These are phyloP conservation scores for Eucalyptus urophylla DNA, from an alignment of 345 rosid species.

Conservation along the genomic window DNA sequence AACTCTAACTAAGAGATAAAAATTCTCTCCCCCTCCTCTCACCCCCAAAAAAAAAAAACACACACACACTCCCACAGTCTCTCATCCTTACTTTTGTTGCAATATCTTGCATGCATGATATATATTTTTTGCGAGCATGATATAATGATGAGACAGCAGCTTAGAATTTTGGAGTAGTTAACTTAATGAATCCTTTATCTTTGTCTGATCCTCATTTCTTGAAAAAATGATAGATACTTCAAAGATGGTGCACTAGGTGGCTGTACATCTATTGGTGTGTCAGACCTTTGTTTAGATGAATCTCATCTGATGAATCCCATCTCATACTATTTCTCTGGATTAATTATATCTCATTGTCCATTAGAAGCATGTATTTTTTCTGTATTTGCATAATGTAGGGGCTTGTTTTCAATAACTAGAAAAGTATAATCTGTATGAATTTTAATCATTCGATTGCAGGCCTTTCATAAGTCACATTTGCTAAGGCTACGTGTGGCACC, in stretches of 20 bases:
- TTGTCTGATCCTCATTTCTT: neutral
- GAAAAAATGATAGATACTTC: neutral
- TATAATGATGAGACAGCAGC: neutral
- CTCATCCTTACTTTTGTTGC: neutral
- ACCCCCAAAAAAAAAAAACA: no score
- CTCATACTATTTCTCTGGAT: neutral
- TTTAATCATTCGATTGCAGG: constrained; percentile 20
- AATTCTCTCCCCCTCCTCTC: neutral
- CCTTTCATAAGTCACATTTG: constrained; percentile 91
- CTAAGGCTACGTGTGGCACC: constrained; percentile 85
- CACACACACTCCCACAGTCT: neutral
- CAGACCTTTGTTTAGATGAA: neutral
- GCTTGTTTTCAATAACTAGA: neutral
- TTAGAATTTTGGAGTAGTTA: neutral
- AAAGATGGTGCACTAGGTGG: neutral
- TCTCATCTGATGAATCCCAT: neutral
- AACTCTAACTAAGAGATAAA: neutral
- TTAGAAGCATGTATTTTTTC: neutral
- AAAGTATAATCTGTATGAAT: neutral
- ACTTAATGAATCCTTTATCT: neutral
- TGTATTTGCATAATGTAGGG: neutral
- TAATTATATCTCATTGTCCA: neutral
- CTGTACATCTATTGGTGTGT: neutral
- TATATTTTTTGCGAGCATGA: neutral
- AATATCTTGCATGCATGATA: neutral